Base-by-base conservation (phyloP, 805 yeast species). In the Starmerella vitae region DNA sequence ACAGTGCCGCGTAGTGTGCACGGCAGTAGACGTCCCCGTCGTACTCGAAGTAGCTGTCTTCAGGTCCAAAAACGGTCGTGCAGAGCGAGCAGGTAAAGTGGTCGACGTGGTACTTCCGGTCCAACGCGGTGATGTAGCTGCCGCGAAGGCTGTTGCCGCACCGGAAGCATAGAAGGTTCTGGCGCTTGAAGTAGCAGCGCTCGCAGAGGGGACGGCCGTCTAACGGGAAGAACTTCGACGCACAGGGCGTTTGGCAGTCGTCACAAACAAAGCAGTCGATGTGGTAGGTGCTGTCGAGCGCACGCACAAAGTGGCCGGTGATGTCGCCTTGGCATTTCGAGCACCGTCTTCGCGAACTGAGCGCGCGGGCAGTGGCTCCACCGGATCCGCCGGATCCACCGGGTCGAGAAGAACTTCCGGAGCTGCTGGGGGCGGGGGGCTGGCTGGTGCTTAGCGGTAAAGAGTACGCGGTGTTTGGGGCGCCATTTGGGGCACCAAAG, bases 81-180 rank as follows among this genome's bases (percentile, higher is more conserved):
- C 98, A 91, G 24, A 83, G 73, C 6, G 79, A 75, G 62, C 98
- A 93, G 40, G 83, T 80, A 60, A 93, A 91, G 60, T 91, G 98
- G 50, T 91, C 95, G 37, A 88, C 77, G 54, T 91, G 97, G 58
- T 84, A 91, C 54, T 88, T 81, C 50, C 77, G 74, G 10, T 93
- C 94, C 52, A 86, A 71, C 0, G 96, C 96, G 1, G 94, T 86
- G 42, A 86, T 85, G 60, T 88, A 88, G 1, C 94, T 80, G 0
- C 96, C 96, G 50, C 95, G 64, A 36, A 93, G 66, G 3, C 94
- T 94, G 20, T 70, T 72, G 47, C 82, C 73, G 62, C 99, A 91
- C 14, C 75, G 80, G 53, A 69, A 71, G 55, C 99, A 91, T n/a
- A 91, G 71, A 37, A 91, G 67, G 41, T 82, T 80, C 41, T 85